Percentiles rank a stretch among this genome's conserved stretches.
These are phyloP conservation scores for Trypanosoma lewisi DNA, from an alignment of 208 protist species.

Conservation along the genomic window DNA sequence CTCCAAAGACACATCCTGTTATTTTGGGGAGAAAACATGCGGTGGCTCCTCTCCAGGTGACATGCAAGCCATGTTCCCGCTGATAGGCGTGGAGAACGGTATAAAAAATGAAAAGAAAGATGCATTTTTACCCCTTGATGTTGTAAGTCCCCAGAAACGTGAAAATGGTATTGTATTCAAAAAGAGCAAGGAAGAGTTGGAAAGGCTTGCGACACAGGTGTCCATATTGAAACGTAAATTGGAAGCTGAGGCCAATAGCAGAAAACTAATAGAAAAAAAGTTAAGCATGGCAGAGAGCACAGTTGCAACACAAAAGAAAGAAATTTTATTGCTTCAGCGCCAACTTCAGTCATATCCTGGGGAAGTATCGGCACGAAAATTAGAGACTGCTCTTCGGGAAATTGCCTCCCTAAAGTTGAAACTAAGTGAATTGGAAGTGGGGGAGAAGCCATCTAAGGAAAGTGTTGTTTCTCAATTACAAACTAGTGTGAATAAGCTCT, in stretches of 20 bases:
- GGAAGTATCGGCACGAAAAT: conserved; percentile 1
- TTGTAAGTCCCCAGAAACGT: not conserved
- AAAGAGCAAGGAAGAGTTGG: not conserved
- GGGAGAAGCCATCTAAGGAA: not conserved
- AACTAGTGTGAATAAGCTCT: conserved; percentile 41
- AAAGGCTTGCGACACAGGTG: conserved; percentile 12
- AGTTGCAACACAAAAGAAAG: conserved; percentile 37
- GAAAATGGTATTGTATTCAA: not conserved
- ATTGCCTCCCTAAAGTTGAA: conserved; percentile 9
- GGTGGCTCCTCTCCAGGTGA: not conserved
- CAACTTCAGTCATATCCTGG: conserved; percentile 17
- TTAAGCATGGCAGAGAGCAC: conserved; percentile 30
- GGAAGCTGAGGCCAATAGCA: conserved; percentile 8
- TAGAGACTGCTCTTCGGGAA: conserved; percentile 16
- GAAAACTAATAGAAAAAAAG: conserved; percentile 24
- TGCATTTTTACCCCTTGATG: not conserved
- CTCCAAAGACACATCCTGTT: no score
- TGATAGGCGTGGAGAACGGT: not conserved
- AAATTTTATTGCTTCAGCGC: conserved; percentile 40
- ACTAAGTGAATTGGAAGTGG: not conserved
- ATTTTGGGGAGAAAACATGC: no score
- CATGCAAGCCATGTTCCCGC: not conserved
- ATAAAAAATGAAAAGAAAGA: not conserved
- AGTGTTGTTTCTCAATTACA: conserved; percentile 18
- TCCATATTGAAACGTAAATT: conserved; percentile 11